phyloP scores from a whole-genome alignment of 495 filamentous ascomycete species.

The Polyplosphaeria fusca region DNA sequence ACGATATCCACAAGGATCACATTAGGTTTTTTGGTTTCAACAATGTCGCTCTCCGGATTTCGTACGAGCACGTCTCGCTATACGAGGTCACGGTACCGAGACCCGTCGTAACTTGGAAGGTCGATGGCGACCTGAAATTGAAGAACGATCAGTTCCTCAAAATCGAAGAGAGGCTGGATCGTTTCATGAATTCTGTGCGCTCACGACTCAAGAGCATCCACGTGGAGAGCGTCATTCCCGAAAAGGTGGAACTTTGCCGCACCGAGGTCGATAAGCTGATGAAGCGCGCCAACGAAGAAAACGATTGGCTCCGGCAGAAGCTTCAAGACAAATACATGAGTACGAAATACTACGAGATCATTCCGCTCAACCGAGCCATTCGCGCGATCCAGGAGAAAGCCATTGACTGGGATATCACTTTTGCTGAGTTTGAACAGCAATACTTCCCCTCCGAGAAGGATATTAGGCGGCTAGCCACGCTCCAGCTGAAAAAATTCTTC shows the following conservation, averaged over 20 bases:
- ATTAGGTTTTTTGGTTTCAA: slow-evolving; percentile 88
- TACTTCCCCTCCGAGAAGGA: slow-evolving; percentile 98
- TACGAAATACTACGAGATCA: slow-evolving; percentile 93
- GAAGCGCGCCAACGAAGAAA: slow-evolving; percentile 76
- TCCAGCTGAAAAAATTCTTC: slow-evolving; percentile 94
- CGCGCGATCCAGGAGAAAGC: slow-evolving; percentile 89
- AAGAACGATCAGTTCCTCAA: slow-evolving; percentile 87
- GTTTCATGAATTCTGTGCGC: slow-evolving; percentile 84
- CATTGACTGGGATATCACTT: slow-evolving; percentile 86
- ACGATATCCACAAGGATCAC: slow-evolving; percentile 90
- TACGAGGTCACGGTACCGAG: slow-evolving; percentile 95
- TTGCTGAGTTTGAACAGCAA: slow-evolving; percentile 84
- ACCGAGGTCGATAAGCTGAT: slow-evolving; percentile 72
- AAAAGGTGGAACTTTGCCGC: slow-evolving; percentile 76
- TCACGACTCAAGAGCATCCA: slow-evolving; percentile 81
- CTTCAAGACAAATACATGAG: slow-evolving; percentile 87
- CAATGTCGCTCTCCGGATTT: slow-evolving; percentile 78
- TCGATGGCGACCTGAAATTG: slow-evolving; percentile 82
- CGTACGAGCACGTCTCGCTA: slow-evolving; percentile 86
- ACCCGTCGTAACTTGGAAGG: slow-evolving; percentile 90
- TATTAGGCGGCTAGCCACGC: slow-evolving; percentile 82
- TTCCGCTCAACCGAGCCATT: slow-evolving; percentile 83
- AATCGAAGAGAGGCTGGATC: slow-evolving; percentile 72
- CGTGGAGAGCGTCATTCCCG: slow-evolving; percentile 81
- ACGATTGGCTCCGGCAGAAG: slow-evolving; percentile 64